These are phyloP conservation scores for Phytopythium oedochilum DNA, from an alignment of 352 stramenopile species.

Conservation along the genomic window DNA sequence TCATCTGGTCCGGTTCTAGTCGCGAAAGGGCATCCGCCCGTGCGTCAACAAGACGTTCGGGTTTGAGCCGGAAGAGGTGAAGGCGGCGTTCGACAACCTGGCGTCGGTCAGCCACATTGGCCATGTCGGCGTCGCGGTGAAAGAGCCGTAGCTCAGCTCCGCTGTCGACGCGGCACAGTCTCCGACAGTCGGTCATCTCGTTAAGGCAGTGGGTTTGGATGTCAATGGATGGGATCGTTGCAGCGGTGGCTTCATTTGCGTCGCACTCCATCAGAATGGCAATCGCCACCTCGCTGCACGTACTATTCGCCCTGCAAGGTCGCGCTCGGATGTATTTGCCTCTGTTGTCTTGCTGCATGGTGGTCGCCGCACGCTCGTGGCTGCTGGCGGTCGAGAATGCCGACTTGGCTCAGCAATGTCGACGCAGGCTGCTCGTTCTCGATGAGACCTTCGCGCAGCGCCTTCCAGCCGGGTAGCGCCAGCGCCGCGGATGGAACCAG, in stretches of 20 bases:
- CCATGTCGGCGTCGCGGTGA: conserved; percentile 22
- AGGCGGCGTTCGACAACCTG: conserved; percentile 21
- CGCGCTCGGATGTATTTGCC: too few relatives aligned
- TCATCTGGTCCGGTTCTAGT: conserved; percentile 20
- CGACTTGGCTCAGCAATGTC: neutral
- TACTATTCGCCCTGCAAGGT: too few relatives aligned
- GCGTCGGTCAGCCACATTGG: conserved; percentile 14
- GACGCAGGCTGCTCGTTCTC: conserved; percentile 11
- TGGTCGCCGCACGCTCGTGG: too few relatives aligned
- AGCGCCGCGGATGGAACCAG: conserved; percentile 9
- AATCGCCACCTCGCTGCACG: too few relatives aligned
- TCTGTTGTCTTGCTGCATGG: too few relatives aligned
- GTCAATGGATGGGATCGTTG: too few relatives aligned
- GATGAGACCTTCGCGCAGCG: conserved; percentile 17
- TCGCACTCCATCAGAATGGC: too few relatives aligned
- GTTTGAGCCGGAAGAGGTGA: conserved; percentile 14
- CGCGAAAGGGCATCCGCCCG: conserved; percentile 15
- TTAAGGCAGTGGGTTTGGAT: too few relatives aligned
- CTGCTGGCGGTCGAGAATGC: neutral
- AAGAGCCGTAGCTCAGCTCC: conserved; percentile 9
- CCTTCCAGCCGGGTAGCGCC: conserved; percentile 13
- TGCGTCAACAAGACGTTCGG: conserved; percentile 24
- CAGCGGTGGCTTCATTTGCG: too few relatives aligned
- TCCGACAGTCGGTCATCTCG: too few relatives aligned
- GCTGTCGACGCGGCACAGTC: too few relatives aligned